Conservation (phyloP, 805 yeast species). For the Cyberlindnera bimundalis region DNA sequence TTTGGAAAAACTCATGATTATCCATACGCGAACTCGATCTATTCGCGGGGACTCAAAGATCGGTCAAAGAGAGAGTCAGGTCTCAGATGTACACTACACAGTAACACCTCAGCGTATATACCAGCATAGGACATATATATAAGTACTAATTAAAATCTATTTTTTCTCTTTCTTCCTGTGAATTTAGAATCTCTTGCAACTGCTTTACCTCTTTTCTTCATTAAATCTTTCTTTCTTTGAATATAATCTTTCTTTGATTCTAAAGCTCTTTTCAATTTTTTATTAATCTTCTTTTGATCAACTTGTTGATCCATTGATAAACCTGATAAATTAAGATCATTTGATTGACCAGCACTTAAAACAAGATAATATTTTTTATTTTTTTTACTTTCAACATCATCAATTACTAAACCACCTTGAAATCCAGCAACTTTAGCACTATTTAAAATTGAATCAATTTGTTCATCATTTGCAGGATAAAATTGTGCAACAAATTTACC, state of each 20-base stretch:
- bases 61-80: too few relatives aligned
- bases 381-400: slow-evolving; percentile 89
- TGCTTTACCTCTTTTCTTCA: slow-evolving; percentile 84
- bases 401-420: slow-evolving; percentile 92
- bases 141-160: slow-evolving; percentile 39
- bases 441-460: slow-evolving; percentile 68
- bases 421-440: slow-evolving; percentile 95
- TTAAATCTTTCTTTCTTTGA: slow-evolving; percentile 85
- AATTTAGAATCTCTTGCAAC: slow-evolving; percentile 90
- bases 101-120: too few relatives aligned
- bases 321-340: slow-evolving; percentile 72
- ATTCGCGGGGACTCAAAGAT: too few relatives aligned
- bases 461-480: slow-evolving; percentile 88
- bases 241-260: slow-evolving; percentile 83
- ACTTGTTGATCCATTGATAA: slow-evolving; percentile 73
- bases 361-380: slow-evolving; percentile 90
- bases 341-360: slow-evolving; percentile 75
- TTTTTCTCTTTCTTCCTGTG: slow-evolving; percentile 80
- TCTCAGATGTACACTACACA: slow-evolving; percentile 2
- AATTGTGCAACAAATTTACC: slow-evolving; percentile 98
- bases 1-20: too few relatives aligned
- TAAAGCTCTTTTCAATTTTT: slow-evolving; percentile 38
- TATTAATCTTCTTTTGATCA: slow-evolving; percentile 37
- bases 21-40: too few relatives aligned
- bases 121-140: slow-evolving; percentile 4